phyloP scores from a whole-genome alignment of 2,329 filamentous ascomycete species.

The Lachnellula cervina region DNA sequence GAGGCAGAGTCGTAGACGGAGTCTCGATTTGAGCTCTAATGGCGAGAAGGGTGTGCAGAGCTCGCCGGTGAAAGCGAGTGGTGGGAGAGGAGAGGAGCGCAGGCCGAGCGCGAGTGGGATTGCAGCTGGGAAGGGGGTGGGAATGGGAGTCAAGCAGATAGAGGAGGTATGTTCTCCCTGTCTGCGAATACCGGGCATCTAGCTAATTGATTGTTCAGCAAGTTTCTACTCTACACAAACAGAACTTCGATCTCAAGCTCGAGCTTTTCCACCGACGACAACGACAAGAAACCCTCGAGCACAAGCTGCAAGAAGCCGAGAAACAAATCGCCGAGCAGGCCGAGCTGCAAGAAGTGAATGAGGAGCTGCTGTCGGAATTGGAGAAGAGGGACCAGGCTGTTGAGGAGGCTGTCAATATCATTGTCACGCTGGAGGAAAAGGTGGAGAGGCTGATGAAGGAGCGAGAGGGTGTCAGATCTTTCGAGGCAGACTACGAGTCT shows the following conservation, averaged over 20 bases:
- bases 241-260: conserved; percentile 73
- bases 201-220: conserved; percentile 40
- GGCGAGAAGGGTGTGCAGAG: conserved; percentile 24
- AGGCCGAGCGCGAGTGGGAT: conserved; percentile 28
- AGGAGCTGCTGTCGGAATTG: conserved; percentile 53
- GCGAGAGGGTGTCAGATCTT: conserved; percentile 46
- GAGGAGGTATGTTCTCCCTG: conserved; percentile 48
- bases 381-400: conserved; percentile 67
- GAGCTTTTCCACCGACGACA: conserved; percentile 67
- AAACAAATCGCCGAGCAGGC: conserved; percentile 36
- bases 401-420: conserved; percentile 66
- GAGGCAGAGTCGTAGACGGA: conserved; percentile 19
- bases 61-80: conserved; percentile 25
- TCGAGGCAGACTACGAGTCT: conserved; percentile 37
- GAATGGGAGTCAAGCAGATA: conserved; percentile 62
- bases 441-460: conserved; percentile 51
- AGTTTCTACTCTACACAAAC: conserved; percentile 64
- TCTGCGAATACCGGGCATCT: not conserved
- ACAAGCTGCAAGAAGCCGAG: conserved; percentile 50
- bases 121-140: conserved; percentile 35
- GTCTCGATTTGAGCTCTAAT: conserved; percentile 17
- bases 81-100: conserved; percentile 20
- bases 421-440: conserved; percentile 58
- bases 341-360: conserved; percentile 54
- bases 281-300: conserved; percentile 55